Evolutionary conservation across 129 eudicot species (phyloP).

Genomic region (Gnaphalium uliginosum): DNA sequence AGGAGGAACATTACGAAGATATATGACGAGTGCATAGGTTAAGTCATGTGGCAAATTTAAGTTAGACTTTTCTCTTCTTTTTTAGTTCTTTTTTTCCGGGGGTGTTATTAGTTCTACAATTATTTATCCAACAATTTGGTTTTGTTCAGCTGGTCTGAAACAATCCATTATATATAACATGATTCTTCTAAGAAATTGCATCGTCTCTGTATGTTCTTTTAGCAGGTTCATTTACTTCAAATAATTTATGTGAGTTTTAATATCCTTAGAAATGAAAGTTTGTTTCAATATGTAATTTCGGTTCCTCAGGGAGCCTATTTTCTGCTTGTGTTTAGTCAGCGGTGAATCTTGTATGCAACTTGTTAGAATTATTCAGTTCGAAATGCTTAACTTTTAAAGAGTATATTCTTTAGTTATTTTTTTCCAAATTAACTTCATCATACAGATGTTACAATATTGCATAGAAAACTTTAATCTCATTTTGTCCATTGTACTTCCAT

Average conservation of each 20-base stretch:
- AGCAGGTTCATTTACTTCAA: not conserved
- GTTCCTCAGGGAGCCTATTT: not conserved
- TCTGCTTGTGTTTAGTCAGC: not conserved
- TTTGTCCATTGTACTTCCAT: too few relatives aligned
- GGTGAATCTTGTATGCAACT: not conserved
- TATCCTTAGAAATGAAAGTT: not conserved
- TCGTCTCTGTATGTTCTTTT: not conserved
- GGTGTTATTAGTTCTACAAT: slow-evolving; percentile 28
- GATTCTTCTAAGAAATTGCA: not conserved
- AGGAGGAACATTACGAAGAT: slow-evolving; percentile 30
- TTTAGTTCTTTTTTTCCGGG: slow-evolving; percentile 18
- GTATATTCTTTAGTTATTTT: too few relatives aligned
- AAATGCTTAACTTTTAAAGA: not conserved
- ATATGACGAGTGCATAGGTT: slow-evolving; percentile 26
- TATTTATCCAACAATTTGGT: slow-evolving; percentile 27
- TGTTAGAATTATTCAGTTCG: not conserved
- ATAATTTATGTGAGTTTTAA: slow-evolving; percentile 1
- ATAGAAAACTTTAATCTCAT: too few relatives aligned
- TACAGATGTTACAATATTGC: too few relatives aligned
- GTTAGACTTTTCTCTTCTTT: slow-evolving; percentile 17
- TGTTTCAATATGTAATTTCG: not conserved
- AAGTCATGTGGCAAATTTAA: slow-evolving; percentile 23
- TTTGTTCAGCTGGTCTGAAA: not conserved
- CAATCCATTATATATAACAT: not conserved
- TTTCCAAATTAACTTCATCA: too few relatives aligned